These are phyloP conservation scores for Boeremia lycopersici DNA, from an alignment of 2,329 filamentous ascomycete genomes.

Conservation along the genomic window DNA sequence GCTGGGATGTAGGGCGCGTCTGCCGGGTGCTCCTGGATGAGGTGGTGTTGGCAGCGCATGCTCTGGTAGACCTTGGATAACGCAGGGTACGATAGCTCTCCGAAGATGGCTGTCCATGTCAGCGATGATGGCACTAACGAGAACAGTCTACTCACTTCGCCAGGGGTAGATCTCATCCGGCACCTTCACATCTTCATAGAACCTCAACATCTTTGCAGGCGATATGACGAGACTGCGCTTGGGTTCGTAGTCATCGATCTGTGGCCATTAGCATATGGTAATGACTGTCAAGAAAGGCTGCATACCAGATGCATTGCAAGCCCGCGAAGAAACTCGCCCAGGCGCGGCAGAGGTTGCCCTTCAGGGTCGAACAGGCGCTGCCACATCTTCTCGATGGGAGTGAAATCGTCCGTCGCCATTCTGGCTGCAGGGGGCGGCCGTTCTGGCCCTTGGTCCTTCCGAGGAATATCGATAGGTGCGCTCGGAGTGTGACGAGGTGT, in stretches of 20 bases:
- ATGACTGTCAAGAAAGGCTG: neutral
- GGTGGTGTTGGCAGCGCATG: constrained; percentile 55
- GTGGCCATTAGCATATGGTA: neutral
- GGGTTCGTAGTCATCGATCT: constrained; percentile 74
- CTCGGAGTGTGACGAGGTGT: constrained; percentile 35
- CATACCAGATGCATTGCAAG: constrained; percentile 75
- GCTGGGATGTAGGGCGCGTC: constrained; percentile 53
- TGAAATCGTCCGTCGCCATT: constrained; percentile 45
- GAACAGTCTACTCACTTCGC: constrained; percentile 58
- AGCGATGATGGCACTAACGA: neutral
- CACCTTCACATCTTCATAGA: constrained; percentile 72
- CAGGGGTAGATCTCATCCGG: constrained; percentile 72
- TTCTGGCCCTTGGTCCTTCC: constrained; percentile 25
- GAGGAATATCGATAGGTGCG: constrained; percentile 33
- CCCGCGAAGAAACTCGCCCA: constrained; percentile 74
- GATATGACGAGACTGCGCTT: constrained; percentile 73
- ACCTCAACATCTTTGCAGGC: constrained; percentile 74
- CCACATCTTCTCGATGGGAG: constrained; percentile 72
- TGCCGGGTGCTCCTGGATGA: constrained; percentile 52
- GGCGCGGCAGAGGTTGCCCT: constrained; percentile 69
- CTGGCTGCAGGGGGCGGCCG: constrained; percentile 37
- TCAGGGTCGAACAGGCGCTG: constrained; percentile 72
- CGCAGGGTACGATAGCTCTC: constrained; percentile 48
- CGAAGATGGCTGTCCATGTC: constrained; percentile 48
- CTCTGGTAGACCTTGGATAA: constrained; percentile 55